These are phyloP conservation scores for Durusdinium trenchii DNA, from an alignment of 73 alveolate species.

Conservation along the genomic window DNA sequence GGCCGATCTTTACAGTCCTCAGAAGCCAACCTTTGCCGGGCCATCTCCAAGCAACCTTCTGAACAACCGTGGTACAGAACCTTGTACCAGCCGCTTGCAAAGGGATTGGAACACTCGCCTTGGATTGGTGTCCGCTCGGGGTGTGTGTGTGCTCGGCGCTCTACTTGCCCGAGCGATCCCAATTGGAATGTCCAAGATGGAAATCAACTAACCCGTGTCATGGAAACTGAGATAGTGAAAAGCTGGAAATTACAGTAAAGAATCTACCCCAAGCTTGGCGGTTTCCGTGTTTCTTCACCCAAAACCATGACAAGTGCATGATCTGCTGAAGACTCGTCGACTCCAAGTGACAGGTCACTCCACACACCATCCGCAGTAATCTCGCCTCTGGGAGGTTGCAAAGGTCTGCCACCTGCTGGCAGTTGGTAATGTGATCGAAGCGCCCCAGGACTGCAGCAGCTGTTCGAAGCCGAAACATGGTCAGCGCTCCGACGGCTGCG, in stretches of 20 bases:
- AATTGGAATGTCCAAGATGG: neutral
- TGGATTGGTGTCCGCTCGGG: no score
- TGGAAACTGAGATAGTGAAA: no score
- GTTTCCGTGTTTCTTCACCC: no score
- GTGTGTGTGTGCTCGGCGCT: no score
- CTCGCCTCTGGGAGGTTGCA: constrained; percentile 16
- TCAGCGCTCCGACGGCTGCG: neutral
- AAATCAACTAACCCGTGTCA: neutral
- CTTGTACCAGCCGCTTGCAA: neutral
- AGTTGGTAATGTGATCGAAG: neutral
- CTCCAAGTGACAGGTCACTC: constrained; percentile 17
- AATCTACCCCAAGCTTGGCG: no score
- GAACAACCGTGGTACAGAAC: neutral
- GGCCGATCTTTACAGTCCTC: neutral
- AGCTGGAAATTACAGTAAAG: no score
- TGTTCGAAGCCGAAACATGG: neutral
- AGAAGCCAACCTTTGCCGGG: neutral
- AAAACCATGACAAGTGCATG: no score
- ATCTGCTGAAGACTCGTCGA: no score
- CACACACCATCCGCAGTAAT: constrained; percentile 27
- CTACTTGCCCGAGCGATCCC: no score
- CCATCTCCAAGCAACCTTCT: neutral
- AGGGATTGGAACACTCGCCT: constrained; percentile 28
- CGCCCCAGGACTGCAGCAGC: constrained; percentile 27
- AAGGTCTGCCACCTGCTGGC: constrained; percentile 24